A percentile compares a stretch with the other conserved stretches of the same genome.
Conservation (phyloP, 768 basidiomycete species). For the Tephrocybe rancida region DNA sequence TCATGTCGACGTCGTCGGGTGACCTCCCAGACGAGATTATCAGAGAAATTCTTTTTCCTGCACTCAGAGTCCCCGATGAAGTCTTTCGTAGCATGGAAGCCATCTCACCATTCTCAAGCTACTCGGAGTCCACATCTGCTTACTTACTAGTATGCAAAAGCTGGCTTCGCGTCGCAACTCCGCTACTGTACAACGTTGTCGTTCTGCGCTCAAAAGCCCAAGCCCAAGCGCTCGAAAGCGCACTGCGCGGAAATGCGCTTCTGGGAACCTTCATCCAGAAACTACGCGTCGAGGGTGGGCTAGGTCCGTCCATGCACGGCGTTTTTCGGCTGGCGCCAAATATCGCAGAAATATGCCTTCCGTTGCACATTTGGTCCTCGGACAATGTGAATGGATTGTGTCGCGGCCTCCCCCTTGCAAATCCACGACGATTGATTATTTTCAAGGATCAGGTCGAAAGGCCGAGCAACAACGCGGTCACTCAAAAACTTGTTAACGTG, state of each 20-base stretch:
- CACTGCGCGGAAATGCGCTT: conserved; percentile 11
- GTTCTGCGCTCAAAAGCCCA: conserved; percentile 23
- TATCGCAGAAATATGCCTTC: not conserved
- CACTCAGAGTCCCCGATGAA: not conserved
- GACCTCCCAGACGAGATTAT: conserved; percentile 1
- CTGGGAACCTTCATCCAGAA: conserved; percentile 22
- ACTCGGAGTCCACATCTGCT: not conserved
- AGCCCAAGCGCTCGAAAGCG: conserved; percentile 14
- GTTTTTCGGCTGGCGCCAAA: not conserved
- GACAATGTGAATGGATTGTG: not conserved
- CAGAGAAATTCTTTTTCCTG: not conserved
- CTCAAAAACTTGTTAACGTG: not conserved
- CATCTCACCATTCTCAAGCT: not conserved
- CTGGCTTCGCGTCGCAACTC: conserved; percentile 21
- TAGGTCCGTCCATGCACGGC: conserved; percentile 1
- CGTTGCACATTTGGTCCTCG: not conserved
- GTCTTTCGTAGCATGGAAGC: not conserved
- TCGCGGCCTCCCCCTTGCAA: not conserved
- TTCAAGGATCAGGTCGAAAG: not conserved
- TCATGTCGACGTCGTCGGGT: not conserved
- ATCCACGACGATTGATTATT: not conserved
- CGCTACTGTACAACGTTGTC: conserved; percentile 21
- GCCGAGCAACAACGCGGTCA: not conserved
- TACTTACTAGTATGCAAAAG: conserved; percentile 16
- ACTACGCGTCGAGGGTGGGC: conserved; percentile 21